Conservation (phyloP, 2,329 filamentous ascomycete genomes). For the Pyricularia grisea region DNA sequence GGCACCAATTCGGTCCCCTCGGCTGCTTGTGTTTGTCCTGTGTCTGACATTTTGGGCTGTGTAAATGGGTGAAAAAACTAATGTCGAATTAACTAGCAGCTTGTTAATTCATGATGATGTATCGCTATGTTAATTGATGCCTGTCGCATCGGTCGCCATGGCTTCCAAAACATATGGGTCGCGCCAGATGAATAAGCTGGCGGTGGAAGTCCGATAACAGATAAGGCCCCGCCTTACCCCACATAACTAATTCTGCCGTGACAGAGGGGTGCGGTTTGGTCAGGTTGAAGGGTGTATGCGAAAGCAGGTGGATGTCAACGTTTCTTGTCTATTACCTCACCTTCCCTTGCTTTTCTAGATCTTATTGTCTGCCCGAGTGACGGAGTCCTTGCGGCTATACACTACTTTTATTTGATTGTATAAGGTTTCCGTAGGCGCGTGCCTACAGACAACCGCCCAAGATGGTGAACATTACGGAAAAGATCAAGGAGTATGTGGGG, state of each 20-base stretch:
- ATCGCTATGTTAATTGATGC: not conserved
- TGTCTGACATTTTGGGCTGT: conserved; percentile 14
- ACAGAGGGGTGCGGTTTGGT: conserved; percentile 13
- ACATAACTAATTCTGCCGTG: conserved; percentile 4
- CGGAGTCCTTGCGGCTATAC: not conserved
- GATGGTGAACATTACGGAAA: conserved; percentile 99
- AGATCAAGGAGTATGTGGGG: conserved; percentile 90
- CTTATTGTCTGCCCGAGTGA: not conserved
- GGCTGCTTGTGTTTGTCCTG: conserved; percentile 7
- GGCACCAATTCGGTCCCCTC: conserved; percentile 5
- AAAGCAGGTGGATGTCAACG: not conserved
- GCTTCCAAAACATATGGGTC: not conserved
- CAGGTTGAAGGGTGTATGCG: not conserved
- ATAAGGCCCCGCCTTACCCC: not conserved
- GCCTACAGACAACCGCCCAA: conserved; percentile 19
- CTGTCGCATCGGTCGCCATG: not conserved
- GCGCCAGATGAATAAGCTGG: not conserved
- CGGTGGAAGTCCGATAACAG: not conserved
- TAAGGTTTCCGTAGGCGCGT: not conserved
- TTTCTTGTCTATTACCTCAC: not conserved
- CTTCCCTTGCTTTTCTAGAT: not conserved
- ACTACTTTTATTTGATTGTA: not conserved
- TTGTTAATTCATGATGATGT: not conserved
- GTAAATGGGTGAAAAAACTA: not conserved
- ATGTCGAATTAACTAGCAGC: not conserved